Conservation (phyloP, 2,329 filamentous ascomycete species). For the Penicillium capsulatum region DNA sequence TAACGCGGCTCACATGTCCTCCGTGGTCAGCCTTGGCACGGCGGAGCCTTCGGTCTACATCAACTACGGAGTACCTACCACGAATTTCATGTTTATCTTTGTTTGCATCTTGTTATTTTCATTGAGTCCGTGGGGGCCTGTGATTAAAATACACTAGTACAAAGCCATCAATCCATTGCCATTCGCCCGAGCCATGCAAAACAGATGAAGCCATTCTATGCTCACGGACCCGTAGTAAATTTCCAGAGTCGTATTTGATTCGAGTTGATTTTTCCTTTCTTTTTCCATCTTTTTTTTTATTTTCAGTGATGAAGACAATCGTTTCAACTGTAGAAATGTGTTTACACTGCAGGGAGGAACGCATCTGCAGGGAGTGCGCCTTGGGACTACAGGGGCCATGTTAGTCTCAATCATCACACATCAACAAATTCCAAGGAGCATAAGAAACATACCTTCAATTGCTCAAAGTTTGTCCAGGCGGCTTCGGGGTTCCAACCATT, state of each 20-base stretch:
- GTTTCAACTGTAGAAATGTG: too few relatives aligned
- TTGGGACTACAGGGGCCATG: constrained; percentile 25
- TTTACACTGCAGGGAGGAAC: constrained; percentile 36
- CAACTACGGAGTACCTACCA: too few relatives aligned
- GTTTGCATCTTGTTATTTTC: background rate
- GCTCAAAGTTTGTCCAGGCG: constrained; percentile 70
- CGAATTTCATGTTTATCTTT: too few relatives aligned
- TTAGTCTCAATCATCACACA: constrained; percentile 20
- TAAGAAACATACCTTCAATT: constrained; percentile 59
- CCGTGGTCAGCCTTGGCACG: constrained; percentile 1
- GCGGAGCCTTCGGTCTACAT: constrained; percentile 16
- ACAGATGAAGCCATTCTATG: constrained; percentile 2
- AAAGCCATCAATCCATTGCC: constrained; percentile 19
- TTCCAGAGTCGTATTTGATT: too few relatives aligned
- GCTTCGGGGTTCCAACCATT: constrained; percentile 75
- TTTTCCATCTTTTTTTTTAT: too few relatives aligned
- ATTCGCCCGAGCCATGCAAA: constrained; percentile 36
- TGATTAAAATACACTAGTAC: constrained; percentile 18
- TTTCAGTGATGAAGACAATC: too few relatives aligned
- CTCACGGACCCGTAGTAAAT: too few relatives aligned
- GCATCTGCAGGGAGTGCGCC: constrained; percentile 49
- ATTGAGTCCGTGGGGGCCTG: constrained; percentile 3
- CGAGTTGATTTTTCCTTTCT: too few relatives aligned
- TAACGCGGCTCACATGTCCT: constrained; percentile 11
- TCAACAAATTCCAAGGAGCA: background rate